Evolutionary conservation across 139 green algal species (phyloP).

Genomic region (Tetraselmis chui): DNA sequence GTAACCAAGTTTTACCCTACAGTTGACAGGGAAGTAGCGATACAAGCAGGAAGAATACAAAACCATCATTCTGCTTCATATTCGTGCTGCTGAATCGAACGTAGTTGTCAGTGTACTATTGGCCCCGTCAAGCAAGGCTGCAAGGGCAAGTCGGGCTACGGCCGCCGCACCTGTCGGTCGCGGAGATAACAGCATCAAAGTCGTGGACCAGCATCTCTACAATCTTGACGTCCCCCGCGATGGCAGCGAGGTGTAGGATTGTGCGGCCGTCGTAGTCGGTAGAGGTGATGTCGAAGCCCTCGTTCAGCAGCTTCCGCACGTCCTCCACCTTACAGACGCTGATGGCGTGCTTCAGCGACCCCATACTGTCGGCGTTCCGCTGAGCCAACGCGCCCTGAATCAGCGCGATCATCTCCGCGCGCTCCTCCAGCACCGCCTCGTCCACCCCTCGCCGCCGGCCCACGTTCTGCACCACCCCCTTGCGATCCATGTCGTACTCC

Average conservation of each 20-base stretch:
- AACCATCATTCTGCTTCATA: too few relatives aligned
- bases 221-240: constrained; percentile 27
- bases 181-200: background rate
- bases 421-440: background rate
- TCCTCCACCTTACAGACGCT: constrained; percentile 13
- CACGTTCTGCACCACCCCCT: background rate
- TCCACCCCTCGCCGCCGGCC: background rate
- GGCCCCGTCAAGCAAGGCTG: too few relatives aligned
- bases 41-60: too few relatives aligned
- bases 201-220: constrained; percentile 32
- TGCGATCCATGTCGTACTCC: constrained; percentile 22
- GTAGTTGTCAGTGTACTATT: too few relatives aligned
- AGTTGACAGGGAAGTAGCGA: too few relatives aligned
- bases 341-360: background rate
- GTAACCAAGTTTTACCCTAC: too few relatives aligned
- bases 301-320: constrained; percentile 26
- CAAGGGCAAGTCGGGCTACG: too few relatives aligned
- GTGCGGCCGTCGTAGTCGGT: constrained; percentile 34
- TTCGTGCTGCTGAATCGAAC: too few relatives aligned
- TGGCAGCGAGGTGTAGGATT: constrained; percentile 32
- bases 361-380: background rate
- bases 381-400: background rate
- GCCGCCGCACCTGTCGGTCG: background rate
- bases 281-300: constrained; percentile 23
- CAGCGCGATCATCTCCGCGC: background rate